Percentiles rank a stretch among this genome's conserved stretches.
Evolutionary conservation across 169 alveolate genomes (phyloP).

Genomic region (Miamiensis avidus): DNA sequence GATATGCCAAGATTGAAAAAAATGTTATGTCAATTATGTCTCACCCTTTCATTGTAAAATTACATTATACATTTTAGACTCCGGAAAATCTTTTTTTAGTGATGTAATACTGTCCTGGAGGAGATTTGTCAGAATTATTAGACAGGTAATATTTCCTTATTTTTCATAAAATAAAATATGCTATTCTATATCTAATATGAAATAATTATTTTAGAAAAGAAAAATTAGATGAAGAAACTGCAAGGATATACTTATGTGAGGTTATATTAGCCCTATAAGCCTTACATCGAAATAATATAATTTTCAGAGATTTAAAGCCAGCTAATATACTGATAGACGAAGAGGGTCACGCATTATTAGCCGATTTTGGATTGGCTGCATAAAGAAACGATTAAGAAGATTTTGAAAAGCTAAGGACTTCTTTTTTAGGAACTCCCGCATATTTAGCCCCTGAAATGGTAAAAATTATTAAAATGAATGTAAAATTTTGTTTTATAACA

Average conservation of each 20-base stretch:
- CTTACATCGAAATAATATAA: constrained; percentile 67
- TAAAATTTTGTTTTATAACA: not conserved
- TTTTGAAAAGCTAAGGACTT: constrained; percentile 48
- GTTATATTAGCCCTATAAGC: constrained; percentile 68
- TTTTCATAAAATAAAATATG: too few relatives aligned
- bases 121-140: constrained; percentile 41
- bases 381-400: constrained; percentile 61
- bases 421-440: constrained; percentile 88
- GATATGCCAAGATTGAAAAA: constrained; percentile 61
- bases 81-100: constrained; percentile 83
- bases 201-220: constrained; percentile 52
- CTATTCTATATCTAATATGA: too few relatives aligned
- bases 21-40: constrained; percentile 57
- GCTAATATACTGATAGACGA: constrained; percentile 83
- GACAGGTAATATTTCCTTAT: not conserved
- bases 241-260: constrained; percentile 63
- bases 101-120: constrained; percentile 71
- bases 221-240: constrained; percentile 58
- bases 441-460: constrained; percentile 89
- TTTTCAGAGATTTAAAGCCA: constrained; percentile 85
- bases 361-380: constrained; percentile 85
- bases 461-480: not conserved
- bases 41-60: constrained; percentile 88
- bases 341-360: constrained; percentile 82
- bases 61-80: constrained; percentile 87